Evolutionary conservation across 768 basidiomycete genomes (phyloP).

Genomic region (Lentinula lateritia): DNA sequence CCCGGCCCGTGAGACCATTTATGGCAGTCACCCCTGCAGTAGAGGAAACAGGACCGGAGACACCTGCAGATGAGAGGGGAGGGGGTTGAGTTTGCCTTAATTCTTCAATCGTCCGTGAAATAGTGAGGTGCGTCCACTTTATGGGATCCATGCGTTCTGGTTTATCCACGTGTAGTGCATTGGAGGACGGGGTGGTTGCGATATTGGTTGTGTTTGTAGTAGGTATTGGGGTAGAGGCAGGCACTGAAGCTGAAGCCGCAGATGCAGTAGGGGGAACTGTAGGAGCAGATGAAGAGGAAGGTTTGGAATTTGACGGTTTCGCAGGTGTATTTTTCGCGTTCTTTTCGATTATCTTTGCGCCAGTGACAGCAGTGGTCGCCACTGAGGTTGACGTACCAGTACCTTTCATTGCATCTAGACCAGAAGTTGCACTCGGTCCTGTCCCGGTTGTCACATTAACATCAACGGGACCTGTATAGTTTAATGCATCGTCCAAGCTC

Average conservation of each 20-base stretch:
- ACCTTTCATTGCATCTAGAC: neutral
- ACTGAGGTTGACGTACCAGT: neutral
- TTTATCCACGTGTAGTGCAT: neutral
- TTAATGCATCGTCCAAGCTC: slow-evolving; percentile 22
- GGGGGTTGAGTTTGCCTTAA: slow-evolving; percentile 67
- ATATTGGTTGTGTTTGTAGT: neutral
- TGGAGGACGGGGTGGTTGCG: neutral
- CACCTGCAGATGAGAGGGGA: neutral
- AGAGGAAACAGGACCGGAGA: neutral
- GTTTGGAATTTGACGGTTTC: neutral
- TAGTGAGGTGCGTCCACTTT: slow-evolving; percentile 70
- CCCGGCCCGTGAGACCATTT: slow-evolving; percentile 46
- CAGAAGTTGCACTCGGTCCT: neutral
- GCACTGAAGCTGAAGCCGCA: neutral
- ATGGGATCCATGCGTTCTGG: neutral
- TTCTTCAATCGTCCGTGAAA: slow-evolving; percentile 51
- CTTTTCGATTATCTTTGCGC: slow-evolving; percentile 62
- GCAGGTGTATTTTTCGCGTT: slow-evolving; percentile 38
- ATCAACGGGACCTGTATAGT: neutral
- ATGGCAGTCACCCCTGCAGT: neutral
- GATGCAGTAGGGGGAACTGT: neutral
- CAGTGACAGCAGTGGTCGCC: neutral
- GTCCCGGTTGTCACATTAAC: too few relatives aligned
- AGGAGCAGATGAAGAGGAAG: neutral
- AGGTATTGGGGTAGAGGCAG: neutral